Percentiles rank a stretch among this genome's conserved stretches.
Evolutionary conservation across 805 yeast genomes (phyloP).

Genomic region (Metschnikowia proteae): DNA sequence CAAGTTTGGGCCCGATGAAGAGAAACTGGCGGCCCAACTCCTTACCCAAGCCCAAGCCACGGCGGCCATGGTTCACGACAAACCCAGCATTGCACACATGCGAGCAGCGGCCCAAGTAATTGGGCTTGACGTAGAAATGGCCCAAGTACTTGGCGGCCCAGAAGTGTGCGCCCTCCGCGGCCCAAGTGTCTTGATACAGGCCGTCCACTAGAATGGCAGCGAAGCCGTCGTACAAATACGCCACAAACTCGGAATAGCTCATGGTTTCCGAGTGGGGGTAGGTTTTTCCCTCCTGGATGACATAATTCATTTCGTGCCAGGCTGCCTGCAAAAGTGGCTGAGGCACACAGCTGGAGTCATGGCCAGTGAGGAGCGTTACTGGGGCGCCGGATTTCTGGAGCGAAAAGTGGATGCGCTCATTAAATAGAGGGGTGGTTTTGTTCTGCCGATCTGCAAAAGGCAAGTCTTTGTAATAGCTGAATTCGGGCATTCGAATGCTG

Average conservation of each 20-base stretch:
- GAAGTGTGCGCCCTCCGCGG: slow-evolving; percentile 32
- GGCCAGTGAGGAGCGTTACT: slow-evolving; percentile 63
- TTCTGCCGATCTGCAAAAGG: slow-evolving; percentile 36
- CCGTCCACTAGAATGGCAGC: slow-evolving; percentile 57
- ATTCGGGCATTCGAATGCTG: background rate
- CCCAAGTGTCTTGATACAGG: slow-evolving; percentile 22
- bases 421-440: slow-evolving; percentile 24
- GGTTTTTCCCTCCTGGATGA: slow-evolving; percentile 69
- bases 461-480: slow-evolving; percentile 9
- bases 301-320: slow-evolving; percentile 53
- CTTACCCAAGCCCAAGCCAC: slow-evolving; percentile 70
- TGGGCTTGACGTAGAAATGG: slow-evolving; percentile 78
- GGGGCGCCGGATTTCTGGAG: slow-evolving; percentile 38
- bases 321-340: slow-evolving; percentile 43
- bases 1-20: slow-evolving; percentile 70
- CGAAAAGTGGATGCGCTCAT: slow-evolving; percentile 36
- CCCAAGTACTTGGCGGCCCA: slow-evolving; percentile 60
- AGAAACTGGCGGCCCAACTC: slow-evolving; percentile 67
- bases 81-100: slow-evolving; percentile 90
- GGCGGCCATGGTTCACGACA: slow-evolving; percentile 51
- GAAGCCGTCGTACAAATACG: slow-evolving; percentile 66
- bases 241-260: slow-evolving; percentile 48
- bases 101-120: slow-evolving; percentile 78
- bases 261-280: slow-evolving; percentile 56
- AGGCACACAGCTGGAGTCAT: slow-evolving; percentile 48